Evolutionary conservation across 768 basidiomycete species (phyloP).

Genomic region (Trametes cinnabarina): DNA sequence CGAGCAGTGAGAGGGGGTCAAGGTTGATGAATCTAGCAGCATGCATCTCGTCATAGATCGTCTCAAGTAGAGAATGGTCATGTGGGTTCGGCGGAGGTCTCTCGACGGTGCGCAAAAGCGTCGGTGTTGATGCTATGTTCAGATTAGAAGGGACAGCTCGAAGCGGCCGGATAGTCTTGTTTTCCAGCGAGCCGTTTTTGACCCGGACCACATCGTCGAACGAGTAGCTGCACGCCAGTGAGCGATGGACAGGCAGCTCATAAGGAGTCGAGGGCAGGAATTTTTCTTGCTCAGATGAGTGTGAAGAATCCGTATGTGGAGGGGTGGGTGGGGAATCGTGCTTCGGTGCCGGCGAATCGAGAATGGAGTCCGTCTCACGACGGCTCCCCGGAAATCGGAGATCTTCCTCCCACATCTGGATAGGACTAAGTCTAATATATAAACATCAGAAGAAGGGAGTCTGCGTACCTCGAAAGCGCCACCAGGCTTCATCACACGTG

Average conservation of each 20-base stretch:
- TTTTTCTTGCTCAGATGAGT: constrained; percentile 15
- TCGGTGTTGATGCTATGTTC: neutral
- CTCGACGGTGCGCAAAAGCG: constrained; percentile 9
- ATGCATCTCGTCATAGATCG: constrained; percentile 68
- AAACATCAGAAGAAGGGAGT: neutral
- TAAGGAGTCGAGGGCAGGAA: neutral
- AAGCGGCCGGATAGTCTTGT: neutral
- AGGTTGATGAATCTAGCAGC: constrained; percentile 66
- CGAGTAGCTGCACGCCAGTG: constrained; percentile 13
- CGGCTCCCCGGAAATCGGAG: constrained; percentile 64
- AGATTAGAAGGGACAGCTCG: neutral
- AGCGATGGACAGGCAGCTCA: neutral
- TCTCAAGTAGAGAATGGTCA: constrained; percentile 63
- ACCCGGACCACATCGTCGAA: constrained; percentile 14
- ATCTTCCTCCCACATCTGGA: constrained; percentile 71
- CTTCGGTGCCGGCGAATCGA: constrained; percentile 9
- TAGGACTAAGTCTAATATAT: neutral
- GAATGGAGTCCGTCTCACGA: constrained; percentile 27
- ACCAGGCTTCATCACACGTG: constrained; percentile 70
- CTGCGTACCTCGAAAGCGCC: constrained; percentile 62
- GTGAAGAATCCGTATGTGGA: constrained; percentile 12
- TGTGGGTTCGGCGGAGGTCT: constrained; percentile 51
- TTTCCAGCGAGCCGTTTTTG: constrained; percentile 1
- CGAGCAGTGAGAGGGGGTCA: constrained; percentile 58
- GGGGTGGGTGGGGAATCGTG: constrained; percentile 15